These are phyloP conservation scores for Neonothopanus nambi DNA, from an alignment of 1,284 basidiomycete species.

Conservation along the genomic window DNA sequence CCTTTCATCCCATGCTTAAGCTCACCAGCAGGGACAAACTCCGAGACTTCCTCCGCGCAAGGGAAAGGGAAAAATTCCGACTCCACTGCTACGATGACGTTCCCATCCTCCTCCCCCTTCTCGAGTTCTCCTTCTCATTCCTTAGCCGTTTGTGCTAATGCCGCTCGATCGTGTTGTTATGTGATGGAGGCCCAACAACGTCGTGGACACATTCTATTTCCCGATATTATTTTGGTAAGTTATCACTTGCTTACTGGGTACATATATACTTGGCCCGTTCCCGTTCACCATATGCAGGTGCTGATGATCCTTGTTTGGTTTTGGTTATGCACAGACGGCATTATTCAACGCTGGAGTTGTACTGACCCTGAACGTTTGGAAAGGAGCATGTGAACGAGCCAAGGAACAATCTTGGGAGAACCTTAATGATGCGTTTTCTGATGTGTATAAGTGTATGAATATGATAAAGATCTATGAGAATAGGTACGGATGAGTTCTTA, in stretches of 20 bases:
- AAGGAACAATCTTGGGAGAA: too few species aligned
- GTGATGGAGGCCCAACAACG: slow-evolving; percentile 36
- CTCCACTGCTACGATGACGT: too few species aligned
- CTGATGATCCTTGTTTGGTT: too few species aligned
- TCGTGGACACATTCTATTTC: not conserved
- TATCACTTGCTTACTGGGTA: not conserved
- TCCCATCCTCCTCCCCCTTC: slow-evolving; percentile 33
- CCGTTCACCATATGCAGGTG: not conserved
- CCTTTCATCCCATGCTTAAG: slow-evolving; percentile 46
- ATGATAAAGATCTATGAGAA: slow-evolving; percentile 47
- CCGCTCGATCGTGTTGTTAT: slow-evolving; percentile 53
- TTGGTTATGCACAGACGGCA: slow-evolving; percentile 23
- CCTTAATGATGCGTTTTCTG: slow-evolving; percentile 20
- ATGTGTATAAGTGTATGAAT: slow-evolving; percentile 68
- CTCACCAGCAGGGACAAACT: slow-evolving; percentile 11
- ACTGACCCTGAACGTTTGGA: slow-evolving; percentile 72
- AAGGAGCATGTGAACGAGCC: slow-evolving; percentile 43
- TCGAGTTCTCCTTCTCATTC: slow-evolving; percentile 37
- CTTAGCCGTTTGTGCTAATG: slow-evolving; percentile 12
- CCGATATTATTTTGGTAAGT: not conserved
- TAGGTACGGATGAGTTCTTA: slow-evolving; percentile 25
- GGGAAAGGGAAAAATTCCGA: too few species aligned
- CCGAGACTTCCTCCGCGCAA: not conserved
- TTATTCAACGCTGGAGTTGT: slow-evolving; percentile 45
- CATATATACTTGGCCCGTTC: not conserved